These are phyloP conservation scores for Volvariella volvacea DNA, from an alignment of 1,284 basidiomycete genomes.

Conservation along the genomic window DNA sequence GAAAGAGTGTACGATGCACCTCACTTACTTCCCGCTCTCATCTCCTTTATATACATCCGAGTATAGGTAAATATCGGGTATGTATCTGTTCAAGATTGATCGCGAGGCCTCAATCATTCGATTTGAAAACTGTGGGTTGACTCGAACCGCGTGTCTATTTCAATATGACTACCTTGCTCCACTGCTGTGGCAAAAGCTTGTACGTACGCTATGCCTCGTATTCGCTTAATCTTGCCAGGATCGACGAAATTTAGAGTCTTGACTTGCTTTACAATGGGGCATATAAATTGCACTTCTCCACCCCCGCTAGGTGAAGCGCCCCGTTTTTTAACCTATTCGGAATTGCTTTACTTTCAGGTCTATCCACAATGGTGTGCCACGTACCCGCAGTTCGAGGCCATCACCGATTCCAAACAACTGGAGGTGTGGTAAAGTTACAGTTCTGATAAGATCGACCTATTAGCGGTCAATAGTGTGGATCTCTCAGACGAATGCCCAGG, in stretches of 20 bases:
- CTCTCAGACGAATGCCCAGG: slow-evolving; percentile 8
- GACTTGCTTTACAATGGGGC: slow-evolving; percentile 84
- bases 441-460: slow-evolving; percentile 86
- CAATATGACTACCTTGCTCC: neutral
- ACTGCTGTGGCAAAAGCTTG: slow-evolving; percentile 3
- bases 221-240: slow-evolving; percentile 86
- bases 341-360: slow-evolving; percentile 1
- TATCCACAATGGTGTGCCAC: slow-evolving; percentile 12
- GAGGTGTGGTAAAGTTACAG: slow-evolving; percentile 88
- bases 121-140: slow-evolving; percentile 96
- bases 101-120: slow-evolving; percentile 94
- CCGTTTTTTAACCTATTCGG: slow-evolving; percentile 91
- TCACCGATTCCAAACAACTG: slow-evolving; percentile 87
- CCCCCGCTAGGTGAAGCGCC: slow-evolving; percentile 91
- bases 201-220: slow-evolving; percentile 90
- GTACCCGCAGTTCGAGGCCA: slow-evolving; percentile 77
- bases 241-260: slow-evolving; percentile 92
- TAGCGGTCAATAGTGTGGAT: slow-evolving; percentile 5
- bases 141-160: slow-evolving; percentile 83
- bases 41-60: slow-evolving; percentile 98
- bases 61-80: slow-evolving; percentile 97
- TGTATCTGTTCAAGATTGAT: slow-evolving; percentile 90
- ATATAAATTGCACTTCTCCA: slow-evolving; percentile 91
- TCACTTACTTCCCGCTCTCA: slow-evolving; percentile 86
- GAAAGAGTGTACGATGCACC: neutral